Conservation (phyloP, 306 rosid genomes). For the Trifolium dubium region DNA sequence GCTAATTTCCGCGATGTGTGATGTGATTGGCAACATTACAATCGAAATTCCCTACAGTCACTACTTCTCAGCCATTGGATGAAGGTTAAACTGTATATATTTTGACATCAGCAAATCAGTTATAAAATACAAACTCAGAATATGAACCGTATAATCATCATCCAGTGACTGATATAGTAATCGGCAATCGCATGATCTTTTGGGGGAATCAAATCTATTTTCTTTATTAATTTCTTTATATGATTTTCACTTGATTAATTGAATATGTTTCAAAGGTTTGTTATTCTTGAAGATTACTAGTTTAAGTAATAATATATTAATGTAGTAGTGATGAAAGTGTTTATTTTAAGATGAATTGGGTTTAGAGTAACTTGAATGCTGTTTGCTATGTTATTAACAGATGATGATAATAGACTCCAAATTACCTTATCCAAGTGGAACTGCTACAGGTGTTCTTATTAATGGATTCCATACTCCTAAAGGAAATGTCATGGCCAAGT, state of each 20-base stretch:
- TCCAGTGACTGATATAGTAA: neutral
- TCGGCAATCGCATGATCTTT: neutral
- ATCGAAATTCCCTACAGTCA: neutral
- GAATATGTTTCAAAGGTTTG: neutral
- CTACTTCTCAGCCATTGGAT: neutral
- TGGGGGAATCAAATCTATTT: neutral
- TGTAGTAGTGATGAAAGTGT: neutral
- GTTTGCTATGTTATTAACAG: conserved; percentile 52
- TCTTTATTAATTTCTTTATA: conserved; percentile 6
- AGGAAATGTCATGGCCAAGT: conserved; percentile 80
- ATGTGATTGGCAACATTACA: too few relatives aligned
- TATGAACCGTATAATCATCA: neutral
- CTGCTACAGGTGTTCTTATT: conserved; percentile 91
- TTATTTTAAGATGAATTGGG: neutral
- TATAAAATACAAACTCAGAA: neutral
- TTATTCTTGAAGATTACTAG: too few relatives aligned
- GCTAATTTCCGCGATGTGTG: too few relatives aligned
- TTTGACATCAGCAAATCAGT: neutral
- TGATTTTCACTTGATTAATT: conserved; percentile 22
- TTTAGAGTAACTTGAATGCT: conserved; percentile 9
- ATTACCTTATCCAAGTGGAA: conserved; percentile 83
- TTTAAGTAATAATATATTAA: neutral
- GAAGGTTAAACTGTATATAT: neutral
- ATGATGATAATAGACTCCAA: conserved; percentile 83
- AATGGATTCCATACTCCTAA: conserved; percentile 87